Percentiles rank a stretch among this genome's conserved stretches.
Evolutionary conservation across 148 eudicot genomes (phyloP).

Genomic region (Simmondsia chinensis): DNA sequence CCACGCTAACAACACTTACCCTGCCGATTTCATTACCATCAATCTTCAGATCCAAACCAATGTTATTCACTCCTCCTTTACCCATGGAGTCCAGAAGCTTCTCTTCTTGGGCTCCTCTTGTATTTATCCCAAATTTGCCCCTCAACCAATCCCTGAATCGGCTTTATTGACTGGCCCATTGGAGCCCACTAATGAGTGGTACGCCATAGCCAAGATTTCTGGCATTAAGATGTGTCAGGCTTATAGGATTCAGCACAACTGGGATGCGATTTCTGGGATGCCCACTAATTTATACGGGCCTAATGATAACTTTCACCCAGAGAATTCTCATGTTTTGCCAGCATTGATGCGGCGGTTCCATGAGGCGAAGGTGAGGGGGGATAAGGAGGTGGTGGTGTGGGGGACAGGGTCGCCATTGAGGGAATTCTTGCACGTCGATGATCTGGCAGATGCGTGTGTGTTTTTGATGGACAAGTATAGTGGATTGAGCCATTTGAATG

Average conservation of each 20-base stretch:
- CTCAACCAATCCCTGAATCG: slow-evolving; percentile 80
- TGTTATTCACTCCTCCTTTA: slow-evolving; percentile 60
- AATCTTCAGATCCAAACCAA: slow-evolving; percentile 93
- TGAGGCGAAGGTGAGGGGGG: slow-evolving; percentile 58
- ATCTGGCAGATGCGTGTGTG: slow-evolving; percentile 73
- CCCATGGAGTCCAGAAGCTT: slow-evolving; percentile 52
- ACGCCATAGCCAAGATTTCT: slow-evolving; percentile 87
- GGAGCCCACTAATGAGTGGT: slow-evolving; percentile 97
- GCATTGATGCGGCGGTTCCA: slow-evolving; percentile 85
- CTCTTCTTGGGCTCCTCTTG: slow-evolving; percentile 88
- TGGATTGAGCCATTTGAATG: slow-evolving; percentile 81
- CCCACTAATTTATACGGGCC: slow-evolving; percentile 96
- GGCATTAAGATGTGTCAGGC: slow-evolving; percentile 93
- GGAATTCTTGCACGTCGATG: slow-evolving; percentile 93
- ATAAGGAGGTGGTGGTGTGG: slow-evolving; percentile 90
- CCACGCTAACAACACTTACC: slow-evolving; percentile 92
- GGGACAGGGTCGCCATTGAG: slow-evolving; percentile 84
- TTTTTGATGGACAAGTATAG: slow-evolving; percentile 75
- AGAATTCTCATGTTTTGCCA: slow-evolving; percentile 93
- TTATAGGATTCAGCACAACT: slow-evolving; percentile 19
- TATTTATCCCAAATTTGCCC: slow-evolving; percentile 93
- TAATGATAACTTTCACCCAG: slow-evolving; percentile 91
- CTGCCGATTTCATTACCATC: slow-evolving; percentile 81
- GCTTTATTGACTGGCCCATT: slow-evolving; percentile 71
- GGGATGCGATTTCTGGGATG: slow-evolving; percentile 73